Conservation (phyloP, 2,329 filamentous ascomycete species). For the Neurospora sp. region DNA sequence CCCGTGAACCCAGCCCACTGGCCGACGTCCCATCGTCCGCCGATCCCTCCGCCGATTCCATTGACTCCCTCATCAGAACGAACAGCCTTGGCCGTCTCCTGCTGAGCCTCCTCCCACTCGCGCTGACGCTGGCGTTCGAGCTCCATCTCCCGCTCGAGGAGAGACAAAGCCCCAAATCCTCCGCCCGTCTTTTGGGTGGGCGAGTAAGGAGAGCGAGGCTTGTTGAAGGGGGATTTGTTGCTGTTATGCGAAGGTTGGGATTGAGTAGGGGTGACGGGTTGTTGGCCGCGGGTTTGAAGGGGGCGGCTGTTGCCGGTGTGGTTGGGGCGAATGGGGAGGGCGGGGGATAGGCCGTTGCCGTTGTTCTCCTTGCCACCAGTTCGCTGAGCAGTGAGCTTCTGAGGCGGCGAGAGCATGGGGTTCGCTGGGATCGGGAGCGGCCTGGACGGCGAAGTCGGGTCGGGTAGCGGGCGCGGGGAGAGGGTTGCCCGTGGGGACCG, state of each 20-base stretch:
- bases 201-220: slow-evolving; percentile 46
- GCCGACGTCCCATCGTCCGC: slow-evolving; percentile 64
- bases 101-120: slow-evolving; percentile 72
- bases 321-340: slow-evolving; percentile 10
- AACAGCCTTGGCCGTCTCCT: slow-evolving; percentile 48
- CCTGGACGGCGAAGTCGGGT: slow-evolving; percentile 21
- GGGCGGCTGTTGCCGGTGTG: slow-evolving; percentile 19
- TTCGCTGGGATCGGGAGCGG: not conserved
- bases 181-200: slow-evolving; percentile 39
- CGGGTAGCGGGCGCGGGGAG: slow-evolving; percentile 31
- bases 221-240: slow-evolving; percentile 41
- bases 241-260: not conserved
- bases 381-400: slow-evolving; percentile 23
- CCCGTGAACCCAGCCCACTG: slow-evolving; percentile 69
- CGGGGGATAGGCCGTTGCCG: not conserved
- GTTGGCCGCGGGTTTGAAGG: slow-evolving; percentile 16
- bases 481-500: slow-evolving; percentile 19
- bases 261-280: slow-evolving; percentile 1
- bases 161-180: slow-evolving; percentile 56
- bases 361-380: slow-evolving; percentile 18
- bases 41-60: slow-evolving; percentile 56
- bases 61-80: slow-evolving; percentile 44
- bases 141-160: slow-evolving; percentile 75
- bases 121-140: slow-evolving; percentile 65
- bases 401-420: slow-evolving; percentile 10